These are phyloP conservation scores for Tricholoma furcatifolium DNA, from an alignment of 768 basidiomycete species.

Conservation along the genomic window DNA sequence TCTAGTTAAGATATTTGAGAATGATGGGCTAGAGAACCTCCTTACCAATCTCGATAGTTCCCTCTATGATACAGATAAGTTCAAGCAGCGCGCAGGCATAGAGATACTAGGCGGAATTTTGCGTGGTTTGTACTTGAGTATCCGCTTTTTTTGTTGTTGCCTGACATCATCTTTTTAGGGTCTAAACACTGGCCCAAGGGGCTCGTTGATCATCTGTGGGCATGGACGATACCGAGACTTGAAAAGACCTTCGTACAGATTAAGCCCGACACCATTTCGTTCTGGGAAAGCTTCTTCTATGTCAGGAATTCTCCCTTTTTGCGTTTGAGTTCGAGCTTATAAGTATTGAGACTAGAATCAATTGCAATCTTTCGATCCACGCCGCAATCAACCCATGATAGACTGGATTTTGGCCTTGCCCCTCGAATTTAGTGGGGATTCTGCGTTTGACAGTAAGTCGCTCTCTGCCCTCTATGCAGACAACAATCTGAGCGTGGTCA, in stretches of 20 bases:
- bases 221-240: constrained; percentile 65
- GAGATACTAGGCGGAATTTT: constrained; percentile 69
- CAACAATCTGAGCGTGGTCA: constrained; percentile 26
- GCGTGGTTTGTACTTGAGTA: constrained; percentile 49
- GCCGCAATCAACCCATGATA: constrained; percentile 68
- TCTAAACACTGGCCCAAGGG: constrained; percentile 80
- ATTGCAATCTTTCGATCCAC: constrained; percentile 74
- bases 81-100: constrained; percentile 78
- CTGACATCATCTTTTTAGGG: constrained; percentile 37
- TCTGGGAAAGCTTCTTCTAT: constrained; percentile 71
- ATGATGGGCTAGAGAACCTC: constrained; percentile 48
- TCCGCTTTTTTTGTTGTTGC: neutral
- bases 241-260: constrained; percentile 68
- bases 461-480: neutral
- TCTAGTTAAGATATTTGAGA: constrained; percentile 67
- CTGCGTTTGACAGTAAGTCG: constrained; percentile 78
- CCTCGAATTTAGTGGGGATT: constrained; percentile 81
- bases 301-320: constrained; percentile 31
- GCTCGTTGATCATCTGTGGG: constrained; percentile 58
- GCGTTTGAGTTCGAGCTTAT: neutral
- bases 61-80: constrained; percentile 68
- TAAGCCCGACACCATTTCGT: constrained; percentile 79
- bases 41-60: constrained; percentile 59
- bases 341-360: constrained; percentile 35
- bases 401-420: constrained; percentile 77